A percentile compares a stretch with the other conserved stretches of the same genome.
Conservation (phyloP, 768 basidiomycete genomes). For the Leucocoprinus leucothites region DNA sequence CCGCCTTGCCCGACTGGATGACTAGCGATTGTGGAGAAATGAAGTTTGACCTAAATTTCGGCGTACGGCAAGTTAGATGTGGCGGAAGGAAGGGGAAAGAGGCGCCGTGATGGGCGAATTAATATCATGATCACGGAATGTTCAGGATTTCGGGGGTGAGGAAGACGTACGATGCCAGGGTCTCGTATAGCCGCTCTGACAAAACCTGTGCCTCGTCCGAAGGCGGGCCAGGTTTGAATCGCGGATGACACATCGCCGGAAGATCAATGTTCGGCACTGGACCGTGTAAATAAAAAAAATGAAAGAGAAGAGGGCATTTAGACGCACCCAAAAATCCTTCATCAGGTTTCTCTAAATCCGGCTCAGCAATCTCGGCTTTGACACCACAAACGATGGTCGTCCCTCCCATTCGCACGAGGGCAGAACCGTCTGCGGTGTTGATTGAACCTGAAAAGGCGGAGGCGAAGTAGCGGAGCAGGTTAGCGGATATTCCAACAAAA, state of each 20-base stretch:
- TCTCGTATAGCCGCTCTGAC: constrained; percentile 78
- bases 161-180: constrained; percentile 62
- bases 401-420: constrained; percentile 85
- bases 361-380: constrained; percentile 93
- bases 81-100: background rate
- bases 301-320: constrained; percentile 2
- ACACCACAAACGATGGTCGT: constrained; percentile 97
- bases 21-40: constrained; percentile 68
- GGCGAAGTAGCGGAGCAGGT: background rate
- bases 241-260: constrained; percentile 88
- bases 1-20: constrained; percentile 78
- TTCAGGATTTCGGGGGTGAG: background rate
- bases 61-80: background rate
- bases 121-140: background rate
- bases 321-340: constrained; percentile 80
- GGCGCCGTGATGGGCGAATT: background rate
- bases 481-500: background rate
- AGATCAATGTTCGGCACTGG: constrained; percentile 94
- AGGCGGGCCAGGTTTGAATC: constrained; percentile 95
- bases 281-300: background rate
- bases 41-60: constrained; percentile 51
- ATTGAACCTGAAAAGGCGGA: constrained; percentile 66
- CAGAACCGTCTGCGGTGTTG: constrained; percentile 90
- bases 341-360: constrained; percentile 70
- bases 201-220: constrained; percentile 91